phyloP scores from a whole-genome alignment of 106 monocot genomes.

The Ottelia alismoides region DNA sequence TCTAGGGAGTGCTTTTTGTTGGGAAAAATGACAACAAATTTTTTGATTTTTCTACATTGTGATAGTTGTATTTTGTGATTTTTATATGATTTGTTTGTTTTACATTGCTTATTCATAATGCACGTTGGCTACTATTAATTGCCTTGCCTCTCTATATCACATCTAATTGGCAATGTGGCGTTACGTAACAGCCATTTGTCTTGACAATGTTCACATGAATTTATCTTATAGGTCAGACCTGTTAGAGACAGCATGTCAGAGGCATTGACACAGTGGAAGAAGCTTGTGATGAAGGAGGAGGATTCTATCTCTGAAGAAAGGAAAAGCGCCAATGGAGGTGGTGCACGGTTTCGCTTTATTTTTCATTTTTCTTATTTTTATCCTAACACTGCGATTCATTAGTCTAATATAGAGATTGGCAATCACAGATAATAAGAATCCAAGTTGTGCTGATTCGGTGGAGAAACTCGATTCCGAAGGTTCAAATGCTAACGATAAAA shows the following conservation, averaged over 20 bases:
- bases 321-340: neutral
- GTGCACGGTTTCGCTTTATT: neutral
- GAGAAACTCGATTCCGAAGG: conserved; percentile 31
- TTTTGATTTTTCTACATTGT: too few species aligned
- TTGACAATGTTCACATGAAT: too few species aligned
- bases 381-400: neutral
- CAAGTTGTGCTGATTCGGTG: conserved; percentile 22
- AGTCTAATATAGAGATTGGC: neutral
- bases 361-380: neutral
- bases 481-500: conserved; percentile 25
- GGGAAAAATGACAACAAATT: too few species aligned
- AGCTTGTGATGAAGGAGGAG: conserved; percentile 35
- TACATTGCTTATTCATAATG: too few species aligned
- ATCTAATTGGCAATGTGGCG: too few species aligned
- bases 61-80: too few species aligned
- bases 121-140: too few species aligned
- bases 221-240: conserved; percentile 91
- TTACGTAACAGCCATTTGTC: too few species aligned
- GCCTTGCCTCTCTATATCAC: too few species aligned
- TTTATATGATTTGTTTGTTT: too few species aligned
- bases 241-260: conserved; percentile 88
- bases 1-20: too few species aligned
- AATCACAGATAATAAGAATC: conserved; percentile 35
- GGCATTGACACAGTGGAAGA: conserved; percentile 67
- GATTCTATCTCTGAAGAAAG: conserved; percentile 8